phyloP scores from a whole-genome alignment of 164 flowering plant genomes.

The Magnolia changhungtana region DNA sequence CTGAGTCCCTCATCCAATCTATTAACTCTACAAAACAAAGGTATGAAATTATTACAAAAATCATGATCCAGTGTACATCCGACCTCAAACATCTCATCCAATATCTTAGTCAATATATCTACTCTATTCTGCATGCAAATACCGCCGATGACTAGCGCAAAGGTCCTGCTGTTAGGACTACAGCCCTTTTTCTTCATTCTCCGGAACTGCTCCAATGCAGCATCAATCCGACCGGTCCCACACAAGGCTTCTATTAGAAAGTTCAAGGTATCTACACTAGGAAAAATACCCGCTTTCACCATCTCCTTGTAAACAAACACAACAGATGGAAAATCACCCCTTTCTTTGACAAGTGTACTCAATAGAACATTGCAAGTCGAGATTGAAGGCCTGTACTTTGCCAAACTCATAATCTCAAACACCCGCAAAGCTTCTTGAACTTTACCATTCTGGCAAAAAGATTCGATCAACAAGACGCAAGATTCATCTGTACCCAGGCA shows the following conservation, averaged over 20 bases:
- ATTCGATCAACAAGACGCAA: slow-evolving; percentile 32
- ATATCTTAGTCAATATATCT: slow-evolving; percentile 37
- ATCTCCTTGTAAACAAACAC: slow-evolving; percentile 72
- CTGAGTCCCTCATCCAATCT: slow-evolving; percentile 32
- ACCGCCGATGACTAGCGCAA: slow-evolving; percentile 46
- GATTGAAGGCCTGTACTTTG: slow-evolving; percentile 39
- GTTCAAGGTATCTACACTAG: slow-evolving; percentile 57
- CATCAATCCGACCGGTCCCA: slow-evolving; percentile 30
- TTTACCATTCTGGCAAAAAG: slow-evolving; percentile 36
- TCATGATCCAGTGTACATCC: slow-evolving; percentile 29
- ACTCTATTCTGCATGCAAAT: slow-evolving; percentile 34
- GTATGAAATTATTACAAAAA: slow-evolving; percentile 39
- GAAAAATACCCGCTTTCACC: slow-evolving; percentile 59
- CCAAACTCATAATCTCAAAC: slow-evolving; percentile 38
- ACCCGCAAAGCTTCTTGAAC: slow-evolving; percentile 47
- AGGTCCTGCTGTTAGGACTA: slow-evolving; percentile 51
- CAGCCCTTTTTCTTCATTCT: slow-evolving; percentile 67
- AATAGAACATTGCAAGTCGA: slow-evolving; percentile 38
- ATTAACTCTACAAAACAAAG: slow-evolving; percentile 41
- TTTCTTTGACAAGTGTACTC: slow-evolving; percentile 43
- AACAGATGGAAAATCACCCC: slow-evolving; percentile 40
- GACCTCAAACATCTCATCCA: slow-evolving; percentile 40
- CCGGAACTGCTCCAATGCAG: slow-evolving; percentile 56
- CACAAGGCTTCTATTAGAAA: slow-evolving; percentile 51
- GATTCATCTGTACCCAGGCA: slow-evolving; percentile 30